Evolutionary conservation across 306 rosid genomes (phyloP).

Genomic region (Spatholobus suberectus): DNA sequence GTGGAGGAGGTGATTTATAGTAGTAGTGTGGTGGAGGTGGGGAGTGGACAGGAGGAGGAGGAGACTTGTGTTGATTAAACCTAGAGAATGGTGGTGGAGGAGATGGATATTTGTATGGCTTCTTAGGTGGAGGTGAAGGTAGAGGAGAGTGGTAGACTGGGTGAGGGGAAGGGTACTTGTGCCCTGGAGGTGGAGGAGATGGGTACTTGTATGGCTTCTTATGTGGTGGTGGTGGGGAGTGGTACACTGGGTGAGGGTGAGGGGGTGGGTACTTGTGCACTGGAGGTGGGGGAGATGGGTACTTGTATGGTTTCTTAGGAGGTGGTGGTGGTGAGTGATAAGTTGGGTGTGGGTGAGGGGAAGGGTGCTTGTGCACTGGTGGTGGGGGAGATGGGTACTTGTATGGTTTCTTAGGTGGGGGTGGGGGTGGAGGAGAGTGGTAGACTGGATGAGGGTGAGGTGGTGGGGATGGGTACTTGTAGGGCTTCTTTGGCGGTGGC

Average conservation of each 20-base stretch:
- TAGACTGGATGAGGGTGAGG: constrained; percentile 39
- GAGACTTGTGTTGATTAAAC: background rate
- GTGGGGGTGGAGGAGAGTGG: constrained; percentile 42
- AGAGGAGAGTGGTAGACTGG: constrained; percentile 36
- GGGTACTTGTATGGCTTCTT: constrained; percentile 18
- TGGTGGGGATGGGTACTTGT: constrained; percentile 40
- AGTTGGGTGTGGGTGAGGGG: background rate
- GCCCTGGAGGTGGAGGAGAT: constrained; percentile 36
- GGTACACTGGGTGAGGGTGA: constrained; percentile 35
- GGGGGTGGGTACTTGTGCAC: background rate
- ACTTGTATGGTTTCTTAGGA: constrained; percentile 18
- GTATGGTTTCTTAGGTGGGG: background rate
- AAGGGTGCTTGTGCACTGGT: constrained; percentile 14
- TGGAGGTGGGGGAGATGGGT: constrained; percentile 22
- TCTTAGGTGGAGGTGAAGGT: constrained; percentile 14
- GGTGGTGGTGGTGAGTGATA: constrained; percentile 37
- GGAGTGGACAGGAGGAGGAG: background rate
- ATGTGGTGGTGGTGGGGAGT: constrained; percentile 32
- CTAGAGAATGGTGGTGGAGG: background rate
- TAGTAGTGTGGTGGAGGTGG: background rate
- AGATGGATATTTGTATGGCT: constrained; percentile 11
- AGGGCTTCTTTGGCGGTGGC: constrained; percentile 36
- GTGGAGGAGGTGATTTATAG: background rate
- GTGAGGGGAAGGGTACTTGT: constrained; percentile 7
- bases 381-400: constrained; percentile 39